Percentiles rank a stretch among this genome's conserved stretches.
phyloP scores from a whole-genome alignment of 2,329 filamentous ascomycete species.

The Endoconidiophora laricicola region DNA sequence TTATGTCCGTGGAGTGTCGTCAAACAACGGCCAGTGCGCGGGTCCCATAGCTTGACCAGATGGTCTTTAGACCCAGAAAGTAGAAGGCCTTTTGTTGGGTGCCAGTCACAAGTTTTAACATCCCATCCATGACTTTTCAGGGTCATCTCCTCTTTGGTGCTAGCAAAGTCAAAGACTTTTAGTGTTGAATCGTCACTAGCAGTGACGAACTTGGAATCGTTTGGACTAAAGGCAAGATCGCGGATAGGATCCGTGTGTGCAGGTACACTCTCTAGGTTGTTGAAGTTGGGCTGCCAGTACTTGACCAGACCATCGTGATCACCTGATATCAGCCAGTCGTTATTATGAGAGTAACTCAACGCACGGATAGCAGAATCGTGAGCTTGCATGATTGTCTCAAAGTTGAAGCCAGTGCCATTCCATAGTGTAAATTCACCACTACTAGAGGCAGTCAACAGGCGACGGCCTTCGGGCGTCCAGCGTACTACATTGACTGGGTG shows the following conservation, averaged over 20 bases:
- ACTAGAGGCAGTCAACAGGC: conserved; percentile 81
- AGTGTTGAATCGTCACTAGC: conserved; percentile 85
- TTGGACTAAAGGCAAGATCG: conserved; percentile 84
- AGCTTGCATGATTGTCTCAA: conserved; percentile 97
- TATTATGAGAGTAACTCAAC: conserved; percentile 77
- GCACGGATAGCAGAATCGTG: conserved; percentile 78
- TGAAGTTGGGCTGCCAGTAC: conserved; percentile 98
- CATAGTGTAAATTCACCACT: conserved; percentile 96
- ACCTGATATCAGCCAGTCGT: conserved; percentile 92
- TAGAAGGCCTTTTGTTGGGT: conserved; percentile 81
- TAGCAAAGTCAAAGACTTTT: conserved; percentile 93
- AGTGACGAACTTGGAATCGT: conserved; percentile 89
- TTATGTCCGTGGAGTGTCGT: conserved; percentile 95
- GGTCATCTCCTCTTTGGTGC: conserved; percentile 64
- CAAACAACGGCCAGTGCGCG: conserved; percentile 73
- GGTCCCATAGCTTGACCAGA: conserved; percentile 94
- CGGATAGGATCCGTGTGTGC: conserved; percentile 81
- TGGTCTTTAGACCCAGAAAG: conserved; percentile 97
- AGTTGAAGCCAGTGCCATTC: conserved; percentile 99
- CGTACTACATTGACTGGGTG: conserved; percentile 93
- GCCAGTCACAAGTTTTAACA: conserved; percentile 93
- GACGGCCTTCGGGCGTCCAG: conserved; percentile 91
- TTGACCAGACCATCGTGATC: conserved; percentile 93
- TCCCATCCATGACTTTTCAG: conserved; percentile 96
- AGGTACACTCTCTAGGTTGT: conserved; percentile 90